Evolutionary conservation across 2,329 filamentous ascomycete species (phyloP).

Genomic region (Madurella mycetomatis): DNA sequence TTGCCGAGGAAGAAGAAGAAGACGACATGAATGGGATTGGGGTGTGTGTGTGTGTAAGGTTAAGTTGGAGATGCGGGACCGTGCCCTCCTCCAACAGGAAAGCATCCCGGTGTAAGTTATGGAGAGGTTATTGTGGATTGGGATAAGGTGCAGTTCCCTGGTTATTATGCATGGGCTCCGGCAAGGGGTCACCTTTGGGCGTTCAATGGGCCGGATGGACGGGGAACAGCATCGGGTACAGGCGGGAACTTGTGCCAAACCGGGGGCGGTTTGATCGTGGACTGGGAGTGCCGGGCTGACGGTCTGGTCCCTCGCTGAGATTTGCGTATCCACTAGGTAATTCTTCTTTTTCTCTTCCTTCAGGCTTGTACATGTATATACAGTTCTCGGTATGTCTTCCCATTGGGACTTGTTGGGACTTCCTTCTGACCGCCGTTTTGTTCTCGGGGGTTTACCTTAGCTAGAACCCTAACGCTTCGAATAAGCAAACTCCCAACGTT

Average conservation of each 20-base stretch:
- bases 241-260: neutral
- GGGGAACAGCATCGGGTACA: neutral
- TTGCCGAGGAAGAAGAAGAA: conserved; percentile 47
- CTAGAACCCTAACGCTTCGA: too few relatives aligned
- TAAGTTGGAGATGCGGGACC: neutral
- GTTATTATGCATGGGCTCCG: neutral
- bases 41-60: neutral
- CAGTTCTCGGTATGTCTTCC: too few relatives aligned
- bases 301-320: too few relatives aligned
- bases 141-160: neutral
- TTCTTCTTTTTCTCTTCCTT: too few relatives aligned
- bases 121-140: neutral
- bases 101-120: neutral
- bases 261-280: too few relatives aligned
- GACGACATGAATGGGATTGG: conserved; percentile 12
- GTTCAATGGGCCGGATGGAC: neutral
- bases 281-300: neutral
- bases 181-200: neutral
- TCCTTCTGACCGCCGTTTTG: too few relatives aligned
- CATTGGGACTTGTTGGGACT: too few relatives aligned
- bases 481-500: too few relatives aligned
- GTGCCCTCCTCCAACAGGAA: neutral
- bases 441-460: too few relatives aligned
- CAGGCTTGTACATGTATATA: too few relatives aligned
- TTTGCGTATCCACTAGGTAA: too few relatives aligned